Base-by-base conservation (phyloP, 148 eudicot species). In the Oxyria digyna region DNA sequence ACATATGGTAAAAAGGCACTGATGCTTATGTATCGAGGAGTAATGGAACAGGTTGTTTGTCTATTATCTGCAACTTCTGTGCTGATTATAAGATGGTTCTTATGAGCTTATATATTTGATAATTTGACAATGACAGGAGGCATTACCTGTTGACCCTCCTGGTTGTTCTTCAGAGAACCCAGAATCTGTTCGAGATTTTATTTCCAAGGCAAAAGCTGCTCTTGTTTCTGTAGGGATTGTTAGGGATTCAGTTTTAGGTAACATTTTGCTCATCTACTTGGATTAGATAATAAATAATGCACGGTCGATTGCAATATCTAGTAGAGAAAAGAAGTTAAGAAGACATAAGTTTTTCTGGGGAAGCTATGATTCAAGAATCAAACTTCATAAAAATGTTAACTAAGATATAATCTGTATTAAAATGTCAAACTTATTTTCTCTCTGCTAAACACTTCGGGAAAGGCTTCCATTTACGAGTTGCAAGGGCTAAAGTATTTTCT, bases 161-260 rank as follows among this genome's bases (percentile, higher is more conserved):
- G 97, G 96, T 24, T 94, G 97, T 81, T 88, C 97, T 42, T 67
- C 83, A 67, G 97, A 94, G 42, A 80, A 81, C 32, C 93, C 96
- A 37, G 96, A 87, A 50, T 81, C 97, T 42, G 73, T 91, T 32
- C 84, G 77, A 77, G 96, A 88, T 67, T 86, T 94, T 70, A 79
- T 90, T 69, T 71, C 73, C 74, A 85, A 88, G 80, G 98, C 86
- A 72, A 88, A 78, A 81, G 97, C 98, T 81, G 97, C 96, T 68
- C 87, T 94, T 72, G 82, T 86, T 33, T 91, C 98, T 69, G 98
- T 94, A 77, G 98, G 98, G 74, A 88, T 94, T 74, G 83, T 90
- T 64, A 81, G 96, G 79, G 98, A 90, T 49, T 71, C 93, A 48
- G 69, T 73, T 78, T 41, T 81, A 64, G 96, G 97, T 92, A 83